phyloP scores from a whole-genome alignment of 2,329 filamentous ascomycete genomes.

The Claviceps pazoutovae region DNA sequence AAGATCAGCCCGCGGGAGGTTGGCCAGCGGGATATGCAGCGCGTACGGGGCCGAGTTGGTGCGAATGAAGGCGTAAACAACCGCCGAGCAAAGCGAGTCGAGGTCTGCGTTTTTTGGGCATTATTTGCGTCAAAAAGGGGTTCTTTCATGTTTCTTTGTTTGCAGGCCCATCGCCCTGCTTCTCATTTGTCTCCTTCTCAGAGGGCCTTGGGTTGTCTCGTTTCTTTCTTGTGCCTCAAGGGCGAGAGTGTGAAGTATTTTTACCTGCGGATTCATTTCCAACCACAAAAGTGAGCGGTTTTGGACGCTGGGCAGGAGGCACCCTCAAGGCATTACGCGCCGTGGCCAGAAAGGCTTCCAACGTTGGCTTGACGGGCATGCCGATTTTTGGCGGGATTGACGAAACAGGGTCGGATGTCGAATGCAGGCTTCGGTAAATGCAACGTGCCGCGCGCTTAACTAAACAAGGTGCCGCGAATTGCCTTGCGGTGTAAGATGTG shows the following conservation, averaged over 20 bases:
- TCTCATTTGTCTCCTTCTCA: too few relatives aligned
- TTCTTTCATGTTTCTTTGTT: background rate
- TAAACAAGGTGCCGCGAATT: too few relatives aligned
- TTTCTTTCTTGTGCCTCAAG: background rate
- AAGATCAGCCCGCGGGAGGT: slow-evolving; percentile 55
- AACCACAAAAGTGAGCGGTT: slow-evolving; percentile 45
- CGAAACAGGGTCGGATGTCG: background rate
- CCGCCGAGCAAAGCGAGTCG: slow-evolving; percentile 62
- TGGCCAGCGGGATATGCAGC: slow-evolving; percentile 59
- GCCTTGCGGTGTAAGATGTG: too few relatives aligned
- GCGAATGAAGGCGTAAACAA: slow-evolving; percentile 62
- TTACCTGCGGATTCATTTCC: slow-evolving; percentile 55
- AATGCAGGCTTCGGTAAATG: too few relatives aligned
- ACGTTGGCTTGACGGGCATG: slow-evolving; percentile 23
- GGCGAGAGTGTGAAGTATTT: background rate
- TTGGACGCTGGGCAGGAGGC: slow-evolving; percentile 28
- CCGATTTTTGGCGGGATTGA: background rate
- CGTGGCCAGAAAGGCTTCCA: slow-evolving; percentile 36
- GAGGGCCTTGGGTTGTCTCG: background rate
- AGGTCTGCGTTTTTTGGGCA: slow-evolving; percentile 41
- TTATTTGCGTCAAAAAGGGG: background rate
- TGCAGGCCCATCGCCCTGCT: background rate
- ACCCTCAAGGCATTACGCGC: slow-evolving; percentile 33
- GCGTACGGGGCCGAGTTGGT: slow-evolving; percentile 39
- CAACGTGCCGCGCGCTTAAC: too few relatives aligned